phyloP scores from a whole-genome alignment of 192 early-diverging fungal species.

The Radiomyces spectabilis region DNA sequence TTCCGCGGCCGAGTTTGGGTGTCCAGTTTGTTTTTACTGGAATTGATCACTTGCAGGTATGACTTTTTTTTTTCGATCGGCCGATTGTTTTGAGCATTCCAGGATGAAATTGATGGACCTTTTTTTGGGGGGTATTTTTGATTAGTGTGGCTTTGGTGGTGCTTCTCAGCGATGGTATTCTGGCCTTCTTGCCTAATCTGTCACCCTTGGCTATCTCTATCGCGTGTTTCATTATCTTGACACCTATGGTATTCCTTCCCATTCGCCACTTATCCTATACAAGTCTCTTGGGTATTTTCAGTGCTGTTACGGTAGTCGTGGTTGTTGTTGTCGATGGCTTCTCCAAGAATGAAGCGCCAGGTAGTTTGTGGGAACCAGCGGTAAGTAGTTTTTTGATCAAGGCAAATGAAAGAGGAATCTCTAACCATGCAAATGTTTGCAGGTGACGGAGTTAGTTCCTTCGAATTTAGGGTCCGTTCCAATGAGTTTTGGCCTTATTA shows the following conservation, averaged over 20 bases:
- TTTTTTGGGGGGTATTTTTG: conserved; percentile 11
- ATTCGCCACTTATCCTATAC: conserved; percentile 39
- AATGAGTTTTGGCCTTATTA: conserved; percentile 45
- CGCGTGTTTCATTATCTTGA: conserved; percentile 33
- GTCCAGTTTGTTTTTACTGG: conserved; percentile 20
- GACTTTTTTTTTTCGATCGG: neutral
- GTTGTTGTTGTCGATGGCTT: conserved; percentile 57
- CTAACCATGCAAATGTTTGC: neutral
- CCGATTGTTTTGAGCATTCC: neutral
- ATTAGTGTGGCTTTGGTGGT: conserved; percentile 31
- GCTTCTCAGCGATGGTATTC: conserved; percentile 24
- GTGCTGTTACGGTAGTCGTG: conserved; percentile 35
- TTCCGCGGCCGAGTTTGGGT: conserved; percentile 10
- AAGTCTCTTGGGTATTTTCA: conserved; percentile 53
- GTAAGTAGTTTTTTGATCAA: too few species aligned
- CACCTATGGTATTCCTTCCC: conserved; percentile 44
- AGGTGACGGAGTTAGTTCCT: conserved; percentile 46
- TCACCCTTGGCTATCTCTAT: conserved; percentile 33
- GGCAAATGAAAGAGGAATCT: neutral
- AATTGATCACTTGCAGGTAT: conserved; percentile 19
- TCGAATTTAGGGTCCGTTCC: conserved; percentile 24
- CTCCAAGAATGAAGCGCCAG: conserved; percentile 36
- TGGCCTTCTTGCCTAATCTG: conserved; percentile 15
- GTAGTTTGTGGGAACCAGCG: conserved; percentile 42
- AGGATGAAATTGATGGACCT: neutral